Evolutionary conservation across 192 early-diverging fungal species (phyloP).

Genomic region (Entomortierella lignicola): DNA sequence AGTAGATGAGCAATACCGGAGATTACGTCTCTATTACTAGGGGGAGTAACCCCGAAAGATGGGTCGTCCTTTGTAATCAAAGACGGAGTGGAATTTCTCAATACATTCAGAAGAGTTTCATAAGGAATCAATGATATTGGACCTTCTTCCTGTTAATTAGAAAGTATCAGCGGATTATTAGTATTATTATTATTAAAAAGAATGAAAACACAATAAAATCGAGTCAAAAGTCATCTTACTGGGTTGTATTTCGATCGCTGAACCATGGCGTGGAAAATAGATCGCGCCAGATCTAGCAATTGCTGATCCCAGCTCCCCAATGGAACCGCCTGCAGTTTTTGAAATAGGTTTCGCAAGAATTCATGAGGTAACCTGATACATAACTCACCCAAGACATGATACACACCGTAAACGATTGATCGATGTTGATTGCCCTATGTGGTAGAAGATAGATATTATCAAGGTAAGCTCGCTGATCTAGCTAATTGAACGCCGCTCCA

Average conservation of each 20-base stretch:
- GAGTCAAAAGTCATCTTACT: slow-evolving; percentile 22
- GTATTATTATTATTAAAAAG: background rate
- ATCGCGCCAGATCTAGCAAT: slow-evolving; percentile 34
- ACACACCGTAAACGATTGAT: slow-evolving; percentile 59
- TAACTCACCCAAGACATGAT: slow-evolving; percentile 57
- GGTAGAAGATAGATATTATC: background rate
- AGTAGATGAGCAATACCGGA: slow-evolving; percentile 34
- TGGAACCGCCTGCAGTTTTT: slow-evolving; percentile 53
- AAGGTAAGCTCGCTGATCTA: too few relatives aligned
- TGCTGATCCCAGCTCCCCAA: slow-evolving; percentile 48
- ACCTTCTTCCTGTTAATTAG: slow-evolving; percentile 28
- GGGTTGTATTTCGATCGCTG: slow-evolving; percentile 40
- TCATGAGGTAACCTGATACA: slow-evolving; percentile 48
- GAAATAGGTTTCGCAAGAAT: slow-evolving; percentile 46
- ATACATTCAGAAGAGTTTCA: slow-evolving; percentile 54
- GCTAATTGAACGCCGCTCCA: background rate
- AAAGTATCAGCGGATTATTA: too few relatives aligned
- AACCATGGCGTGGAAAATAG: slow-evolving; percentile 43
- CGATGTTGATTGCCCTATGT: slow-evolving; percentile 60
- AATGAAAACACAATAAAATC: background rate
- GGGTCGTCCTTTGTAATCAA: slow-evolving; percentile 24
- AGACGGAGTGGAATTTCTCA: slow-evolving; percentile 49
- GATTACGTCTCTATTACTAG: slow-evolving; percentile 52
- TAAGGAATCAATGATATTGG: slow-evolving; percentile 54
- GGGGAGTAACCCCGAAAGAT: slow-evolving; percentile 11